Base-by-base conservation (phyloP, 176 grass and related monocot species). In the Musa troglodytarum region DNA sequence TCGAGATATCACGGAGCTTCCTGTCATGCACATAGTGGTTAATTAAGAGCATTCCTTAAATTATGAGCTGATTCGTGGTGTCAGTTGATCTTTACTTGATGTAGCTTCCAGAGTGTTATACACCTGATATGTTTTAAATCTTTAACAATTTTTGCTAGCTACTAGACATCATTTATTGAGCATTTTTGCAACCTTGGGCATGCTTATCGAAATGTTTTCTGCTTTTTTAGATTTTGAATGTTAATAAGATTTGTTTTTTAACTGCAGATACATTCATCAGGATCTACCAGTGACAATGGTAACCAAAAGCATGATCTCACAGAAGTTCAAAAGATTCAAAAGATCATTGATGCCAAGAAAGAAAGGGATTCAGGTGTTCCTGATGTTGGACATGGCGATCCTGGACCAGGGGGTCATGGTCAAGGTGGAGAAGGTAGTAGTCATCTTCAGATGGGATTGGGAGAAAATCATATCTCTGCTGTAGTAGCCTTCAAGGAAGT, bases 251-350 rank as follows among this genome's bases (percentile, higher is more conserved):
- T 16, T 24, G 50, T n/a, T 52, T 12, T 20, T 1, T 70, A 52
- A n/a, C 49, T 70, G 68, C 68, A 70, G 68, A 70, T 70, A 11
- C 68, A 70, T 50, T 9, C 11, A 50, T 70, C 49, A 21, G 68
- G 17, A 19, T 70, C 16, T 70, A 70, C 68, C 49, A 20, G 28
- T 19, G 49, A 7, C 16, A 20, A 50, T 70, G 68, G 10, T n/a
- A 70, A 70, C 14, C 68, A 50, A 50, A 34, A 51, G 68, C 43
- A 19, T 70, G 68, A 51, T 70, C n/a, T 8, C 51, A 10, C 29
- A 70, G 68, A 51, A 70, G 25, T 50, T 50, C 34, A 70, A 34
- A 70, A 20, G 10, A 70, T 50, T 50, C 34, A 70, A 34, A 70
- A 20, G 10, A 70, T 50, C 9, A 10, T 70, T 70, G 34, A 50